Conservation (phyloP, 2,329 filamentous ascomycete species). For the Diaporthe sp. region DNA sequence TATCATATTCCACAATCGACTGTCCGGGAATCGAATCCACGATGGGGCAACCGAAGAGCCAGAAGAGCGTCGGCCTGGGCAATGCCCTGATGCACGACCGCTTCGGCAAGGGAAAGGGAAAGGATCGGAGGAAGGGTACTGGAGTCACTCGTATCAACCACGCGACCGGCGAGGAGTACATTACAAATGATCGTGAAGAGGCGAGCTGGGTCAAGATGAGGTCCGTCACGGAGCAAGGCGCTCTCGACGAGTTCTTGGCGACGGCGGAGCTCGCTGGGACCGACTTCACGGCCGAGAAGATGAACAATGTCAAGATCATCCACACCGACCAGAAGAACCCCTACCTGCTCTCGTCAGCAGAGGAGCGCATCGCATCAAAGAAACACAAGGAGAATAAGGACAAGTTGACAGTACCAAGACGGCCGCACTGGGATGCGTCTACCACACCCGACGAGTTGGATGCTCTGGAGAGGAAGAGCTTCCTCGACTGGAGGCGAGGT, state of each 20-base stretch:
- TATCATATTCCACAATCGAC: background rate
- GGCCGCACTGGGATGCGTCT: slow-evolving; percentile 88
- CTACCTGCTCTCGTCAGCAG: slow-evolving; percentile 86
- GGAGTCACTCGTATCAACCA: slow-evolving; percentile 79
- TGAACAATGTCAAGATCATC: slow-evolving; percentile 99
- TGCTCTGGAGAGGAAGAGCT: slow-evolving; percentile 80
- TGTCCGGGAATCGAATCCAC: slow-evolving; percentile 46
- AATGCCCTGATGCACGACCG: slow-evolving; percentile 99
- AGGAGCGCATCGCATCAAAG: slow-evolving; percentile 82
- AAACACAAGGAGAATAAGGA: slow-evolving; percentile 88
- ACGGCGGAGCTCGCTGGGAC: slow-evolving; percentile 98
- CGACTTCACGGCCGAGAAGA: slow-evolving; percentile 98
- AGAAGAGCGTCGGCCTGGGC: slow-evolving; percentile 93
- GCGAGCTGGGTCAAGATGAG: slow-evolving; percentile 99
- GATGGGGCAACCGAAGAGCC: slow-evolving; percentile 85
- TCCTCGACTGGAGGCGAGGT: slow-evolving; percentile 90
- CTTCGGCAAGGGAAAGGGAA: slow-evolving; percentile 92
- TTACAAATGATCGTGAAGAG: slow-evolving; percentile 91
- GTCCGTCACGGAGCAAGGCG: slow-evolving; percentile 96
- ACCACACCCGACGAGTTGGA: slow-evolving; percentile 91
- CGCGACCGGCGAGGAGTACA: slow-evolving; percentile 88
- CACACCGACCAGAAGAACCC: slow-evolving; percentile 97
- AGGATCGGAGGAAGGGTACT: slow-evolving; percentile 79
- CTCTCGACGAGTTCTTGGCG: slow-evolving; percentile 94
- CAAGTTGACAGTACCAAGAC: slow-evolving; percentile 87